Evolutionary conservation across 495 filamentous ascomycete genomes (phyloP).

Genomic region (Neurospora sp.): DNA sequence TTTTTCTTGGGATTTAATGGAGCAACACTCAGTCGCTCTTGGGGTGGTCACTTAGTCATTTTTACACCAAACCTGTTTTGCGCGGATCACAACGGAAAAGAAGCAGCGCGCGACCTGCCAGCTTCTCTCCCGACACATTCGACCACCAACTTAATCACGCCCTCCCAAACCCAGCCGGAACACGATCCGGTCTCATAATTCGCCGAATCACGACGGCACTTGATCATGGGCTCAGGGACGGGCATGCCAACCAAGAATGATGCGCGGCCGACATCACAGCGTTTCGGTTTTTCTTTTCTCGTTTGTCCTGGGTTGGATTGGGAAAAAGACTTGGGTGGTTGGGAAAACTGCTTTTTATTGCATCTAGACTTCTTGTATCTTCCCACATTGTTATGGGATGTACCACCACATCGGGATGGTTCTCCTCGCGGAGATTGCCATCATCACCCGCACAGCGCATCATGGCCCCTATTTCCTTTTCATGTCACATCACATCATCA

Average conservation of each 20-base stretch:
- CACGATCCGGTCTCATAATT: background rate
- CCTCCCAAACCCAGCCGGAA: conserved; percentile 2
- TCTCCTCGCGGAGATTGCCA: conserved; percentile 1
- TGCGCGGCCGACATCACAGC: background rate
- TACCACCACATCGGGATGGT: background rate
- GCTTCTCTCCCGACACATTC: conserved; percentile 5
- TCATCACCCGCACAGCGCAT: background rate
- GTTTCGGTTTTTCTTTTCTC: conserved; percentile 10
- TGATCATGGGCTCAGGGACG: background rate
- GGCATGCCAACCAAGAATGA: conserved; percentile 6
- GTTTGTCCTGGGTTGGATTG: conserved; percentile 17
- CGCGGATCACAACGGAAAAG: conserved; percentile 9
- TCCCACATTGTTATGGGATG: conserved; percentile 12
- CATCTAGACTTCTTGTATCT: conserved; percentile 36
- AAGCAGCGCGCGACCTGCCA: conserved; percentile 2
- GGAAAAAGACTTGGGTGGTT: conserved; percentile 24
- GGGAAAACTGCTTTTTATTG: conserved; percentile 28
- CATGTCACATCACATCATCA: conserved; percentile 4
- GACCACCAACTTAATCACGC: conserved; percentile 3
- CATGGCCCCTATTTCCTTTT: conserved; percentile 1
- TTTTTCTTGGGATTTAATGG: conserved; percentile 15
- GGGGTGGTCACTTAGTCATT: conserved; percentile 3
- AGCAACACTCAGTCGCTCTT: conserved; percentile 6
- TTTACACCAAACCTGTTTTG: conserved; percentile 5
- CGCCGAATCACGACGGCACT: background rate